A percentile compares a stretch with the other conserved stretches of the same genome.
phyloP scores from a whole-genome alignment of 2,329 filamentous ascomycete genomes.

The Cryphonectria carpinicola region DNA sequence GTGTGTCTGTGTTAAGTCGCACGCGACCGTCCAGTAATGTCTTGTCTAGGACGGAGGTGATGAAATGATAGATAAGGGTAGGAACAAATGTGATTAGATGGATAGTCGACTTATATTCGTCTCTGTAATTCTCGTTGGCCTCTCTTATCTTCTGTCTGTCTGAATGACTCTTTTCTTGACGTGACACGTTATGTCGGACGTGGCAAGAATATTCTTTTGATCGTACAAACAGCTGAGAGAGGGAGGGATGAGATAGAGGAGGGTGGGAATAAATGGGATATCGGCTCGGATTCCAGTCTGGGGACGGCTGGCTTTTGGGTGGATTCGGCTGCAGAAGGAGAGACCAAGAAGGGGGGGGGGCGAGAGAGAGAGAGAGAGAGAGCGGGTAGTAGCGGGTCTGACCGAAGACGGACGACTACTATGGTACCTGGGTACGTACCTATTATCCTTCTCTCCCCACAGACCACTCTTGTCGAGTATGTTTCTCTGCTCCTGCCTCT shows the following conservation, averaged over 20 bases:
- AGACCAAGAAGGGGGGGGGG: background rate
- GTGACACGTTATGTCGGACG: slow-evolving; percentile 25
- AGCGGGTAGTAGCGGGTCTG: slow-evolving; percentile 18
- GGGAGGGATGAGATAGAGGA: slow-evolving; percentile 15
- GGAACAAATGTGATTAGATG: background rate
- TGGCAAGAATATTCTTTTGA: slow-evolving; percentile 12
- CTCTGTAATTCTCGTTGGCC: background rate
- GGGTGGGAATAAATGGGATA: slow-evolving; percentile 23
- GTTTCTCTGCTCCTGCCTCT: background rate
- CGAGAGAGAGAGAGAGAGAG: background rate
- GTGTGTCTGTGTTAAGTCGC: background rate
- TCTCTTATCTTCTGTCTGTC: background rate
- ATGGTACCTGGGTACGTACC: background rate
- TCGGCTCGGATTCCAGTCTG: slow-evolving; percentile 8
- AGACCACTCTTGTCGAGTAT: background rate
- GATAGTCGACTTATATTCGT: background rate
- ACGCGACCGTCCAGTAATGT: slow-evolving; percentile 2
- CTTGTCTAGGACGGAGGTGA: background rate
- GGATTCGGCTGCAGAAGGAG: slow-evolving; percentile 3
- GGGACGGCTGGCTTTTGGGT: slow-evolving; percentile 9
- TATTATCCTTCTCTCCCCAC: background rate
- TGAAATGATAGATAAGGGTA: background rate
- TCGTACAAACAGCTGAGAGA: background rate
- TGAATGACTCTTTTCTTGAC: background rate
- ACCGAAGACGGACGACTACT: slow-evolving; percentile 9